Conservation (phyloP, 208 protist species). For the Histomonas meleagridis region DNA sequence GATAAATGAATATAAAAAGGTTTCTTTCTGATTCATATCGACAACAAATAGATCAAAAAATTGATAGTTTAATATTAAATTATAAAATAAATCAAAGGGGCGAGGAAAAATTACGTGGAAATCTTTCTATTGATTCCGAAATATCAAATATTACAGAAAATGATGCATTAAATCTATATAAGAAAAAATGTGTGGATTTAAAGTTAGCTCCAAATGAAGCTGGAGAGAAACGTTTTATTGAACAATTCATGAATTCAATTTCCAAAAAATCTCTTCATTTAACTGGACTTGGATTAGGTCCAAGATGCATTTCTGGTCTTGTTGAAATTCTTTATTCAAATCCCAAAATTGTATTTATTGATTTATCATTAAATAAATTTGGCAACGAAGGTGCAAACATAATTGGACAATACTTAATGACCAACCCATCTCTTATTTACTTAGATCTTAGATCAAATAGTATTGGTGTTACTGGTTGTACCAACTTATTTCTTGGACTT, state of each 20-base stretch:
- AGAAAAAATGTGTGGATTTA: background rate
- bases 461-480: background rate
- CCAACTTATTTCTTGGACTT: background rate
- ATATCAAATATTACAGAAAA: background rate
- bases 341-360: background rate
- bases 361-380: conserved; percentile 15
- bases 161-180: background rate
- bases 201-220: background rate
- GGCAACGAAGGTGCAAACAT: background rate
- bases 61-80: background rate
- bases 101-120: no score
- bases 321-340: background rate
- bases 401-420: background rate
- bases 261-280: background rate
- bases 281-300: background rate
- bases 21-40: background rate
- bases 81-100: background rate
- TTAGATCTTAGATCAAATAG: background rate
- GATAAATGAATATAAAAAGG: background rate
- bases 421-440: background rate
- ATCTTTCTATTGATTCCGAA: no score
- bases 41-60: background rate
- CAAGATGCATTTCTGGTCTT: background rate
- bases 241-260: conserved; percentile 13
- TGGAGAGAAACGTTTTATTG: background rate